phyloP scores from a whole-genome alignment of 176 grass and related monocot genomes.

The Saccharum officinarum region DNA sequence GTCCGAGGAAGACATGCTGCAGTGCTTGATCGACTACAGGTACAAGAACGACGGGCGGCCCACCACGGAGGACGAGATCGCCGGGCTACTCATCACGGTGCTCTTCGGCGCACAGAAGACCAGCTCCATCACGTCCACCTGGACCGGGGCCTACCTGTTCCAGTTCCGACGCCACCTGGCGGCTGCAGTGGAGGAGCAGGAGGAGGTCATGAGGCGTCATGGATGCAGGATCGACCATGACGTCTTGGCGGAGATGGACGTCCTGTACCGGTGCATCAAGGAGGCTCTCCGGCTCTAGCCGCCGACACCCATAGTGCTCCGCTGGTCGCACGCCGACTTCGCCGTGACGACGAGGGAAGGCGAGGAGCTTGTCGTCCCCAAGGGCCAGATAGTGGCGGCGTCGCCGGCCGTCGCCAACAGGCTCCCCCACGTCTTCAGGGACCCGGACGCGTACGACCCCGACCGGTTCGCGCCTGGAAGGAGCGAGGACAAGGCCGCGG shows the following conservation, averaged over 20 bases:
- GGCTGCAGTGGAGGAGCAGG: too few species aligned
- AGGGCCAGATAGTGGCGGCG: not conserved
- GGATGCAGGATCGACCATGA: not conserved
- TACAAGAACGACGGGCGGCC: too few species aligned
- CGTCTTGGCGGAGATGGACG: not conserved
- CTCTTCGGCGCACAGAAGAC: too few species aligned
- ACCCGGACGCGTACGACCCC: not conserved
- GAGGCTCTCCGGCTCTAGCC: not conserved
- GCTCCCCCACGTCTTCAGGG: not conserved
- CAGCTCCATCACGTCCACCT: too few species aligned
- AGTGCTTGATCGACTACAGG: too few species aligned
- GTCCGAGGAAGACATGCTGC: too few species aligned
- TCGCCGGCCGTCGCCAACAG: not conserved
- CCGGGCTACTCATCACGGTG: too few species aligned
- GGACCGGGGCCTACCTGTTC: too few species aligned
- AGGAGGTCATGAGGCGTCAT: too few species aligned
- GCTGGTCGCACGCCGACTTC: not conserved
- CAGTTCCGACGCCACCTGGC: too few species aligned
- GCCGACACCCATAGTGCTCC: not conserved
- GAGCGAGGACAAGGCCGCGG: not conserved
- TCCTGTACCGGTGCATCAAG: not conserved
- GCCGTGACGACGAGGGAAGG: not conserved
- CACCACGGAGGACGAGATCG: too few species aligned
- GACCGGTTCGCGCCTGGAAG: not conserved
- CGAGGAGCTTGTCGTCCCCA: not conserved